Conservation (phyloP, 345 rosid species). For the Melaleuca alternifolia region DNA sequence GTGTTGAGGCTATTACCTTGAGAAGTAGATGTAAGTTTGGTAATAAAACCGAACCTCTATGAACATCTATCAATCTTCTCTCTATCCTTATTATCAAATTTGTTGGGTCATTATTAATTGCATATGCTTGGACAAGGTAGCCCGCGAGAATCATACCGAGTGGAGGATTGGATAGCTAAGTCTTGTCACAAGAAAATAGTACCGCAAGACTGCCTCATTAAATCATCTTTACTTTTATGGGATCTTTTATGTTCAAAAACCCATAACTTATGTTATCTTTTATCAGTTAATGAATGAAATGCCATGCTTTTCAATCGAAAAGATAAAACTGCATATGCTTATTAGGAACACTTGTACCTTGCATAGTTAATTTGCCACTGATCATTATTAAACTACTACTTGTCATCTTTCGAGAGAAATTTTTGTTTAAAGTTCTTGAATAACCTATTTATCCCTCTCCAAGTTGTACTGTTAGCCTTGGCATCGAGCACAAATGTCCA, state of each 20-base stretch:
- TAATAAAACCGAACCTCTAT: background rate
- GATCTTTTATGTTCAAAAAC: background rate
- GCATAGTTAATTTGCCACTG: too few species aligned
- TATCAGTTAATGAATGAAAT: background rate
- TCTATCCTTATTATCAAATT: background rate
- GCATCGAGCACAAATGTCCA: too few species aligned
- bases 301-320: too few species aligned
- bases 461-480: too few species aligned
- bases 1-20: background rate
- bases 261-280: background rate
- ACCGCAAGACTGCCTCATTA: background rate
- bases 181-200: background rate
- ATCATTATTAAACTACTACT: too few species aligned
- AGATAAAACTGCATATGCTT: too few species aligned
- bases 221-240: background rate
- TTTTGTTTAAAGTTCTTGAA: too few species aligned
- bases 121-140: too few species aligned
- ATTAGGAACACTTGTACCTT: too few species aligned
- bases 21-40: background rate
- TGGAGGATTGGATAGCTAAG: background rate
- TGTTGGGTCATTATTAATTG: background rate
- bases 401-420: too few species aligned
- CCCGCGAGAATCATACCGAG: background rate
- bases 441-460: too few species aligned
- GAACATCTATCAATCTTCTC: background rate